Percentiles rank a stretch among this genome's conserved stretches.
phyloP scores from a whole-genome alignment of 768 basidiomycete genomes.

The Podaxis mareebaensis region DNA sequence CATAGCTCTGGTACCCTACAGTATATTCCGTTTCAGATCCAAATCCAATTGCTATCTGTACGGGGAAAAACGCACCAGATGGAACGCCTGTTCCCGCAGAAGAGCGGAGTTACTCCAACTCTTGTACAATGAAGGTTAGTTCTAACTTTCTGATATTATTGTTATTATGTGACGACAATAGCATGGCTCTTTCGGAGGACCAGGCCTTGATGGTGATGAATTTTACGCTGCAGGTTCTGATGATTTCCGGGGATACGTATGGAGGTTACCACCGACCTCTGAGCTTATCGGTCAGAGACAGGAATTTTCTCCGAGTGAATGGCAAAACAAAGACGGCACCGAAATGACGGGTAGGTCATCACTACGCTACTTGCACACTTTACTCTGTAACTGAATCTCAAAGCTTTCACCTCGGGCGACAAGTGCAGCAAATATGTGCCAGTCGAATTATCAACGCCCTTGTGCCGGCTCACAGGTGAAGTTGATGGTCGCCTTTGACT shows the following conservation, averaged over 20 bases:
- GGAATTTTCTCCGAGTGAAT: conserved; percentile 45
- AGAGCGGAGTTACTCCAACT: conserved; percentile 64
- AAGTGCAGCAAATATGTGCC: conserved; percentile 54
- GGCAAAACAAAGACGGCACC: conserved; percentile 38
- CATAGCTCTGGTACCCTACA: conserved; percentile 67
- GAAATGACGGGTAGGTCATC: conserved; percentile 38
- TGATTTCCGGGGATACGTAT: conserved; percentile 78
- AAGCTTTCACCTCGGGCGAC: conserved; percentile 40
- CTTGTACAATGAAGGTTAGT: conserved; percentile 78
- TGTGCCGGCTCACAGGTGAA: conserved; percentile 59
- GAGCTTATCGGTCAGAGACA: conserved; percentile 46
- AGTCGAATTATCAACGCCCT: conserved; percentile 60
- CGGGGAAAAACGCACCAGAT: conserved; percentile 54
- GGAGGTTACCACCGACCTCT: conserved; percentile 63
- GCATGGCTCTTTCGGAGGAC: conserved; percentile 78
- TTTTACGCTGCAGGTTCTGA: conserved; percentile 81
- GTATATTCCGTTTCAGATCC: conserved; percentile 70
- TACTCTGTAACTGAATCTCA: background rate
- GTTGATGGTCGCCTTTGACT: background rate
- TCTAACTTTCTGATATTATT: background rate
- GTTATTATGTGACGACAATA: conserved; percentile 24
- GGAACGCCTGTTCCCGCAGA: conserved; percentile 48
- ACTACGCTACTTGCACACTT: background rate
- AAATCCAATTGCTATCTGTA: conserved; percentile 69
- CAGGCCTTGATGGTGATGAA: conserved; percentile 49